Conservation (phyloP, 2,329 filamentous ascomycete genomes). For the Myriosclerotinia duriaeana region DNA sequence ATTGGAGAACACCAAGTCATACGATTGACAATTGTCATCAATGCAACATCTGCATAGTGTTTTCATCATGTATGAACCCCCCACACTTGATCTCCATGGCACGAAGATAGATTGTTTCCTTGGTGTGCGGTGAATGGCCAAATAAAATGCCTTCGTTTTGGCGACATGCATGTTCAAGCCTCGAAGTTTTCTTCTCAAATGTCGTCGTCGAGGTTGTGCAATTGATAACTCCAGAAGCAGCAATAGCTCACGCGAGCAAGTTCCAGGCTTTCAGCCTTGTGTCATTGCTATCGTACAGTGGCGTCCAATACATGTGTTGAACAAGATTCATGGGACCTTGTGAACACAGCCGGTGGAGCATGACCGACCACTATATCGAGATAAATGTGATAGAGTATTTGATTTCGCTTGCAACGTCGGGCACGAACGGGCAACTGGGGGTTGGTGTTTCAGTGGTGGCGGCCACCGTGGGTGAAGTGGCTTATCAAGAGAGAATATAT, state of each 20-base stretch:
- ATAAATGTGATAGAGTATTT: not conserved
- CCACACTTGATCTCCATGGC: not conserved
- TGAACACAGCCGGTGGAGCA: not conserved
- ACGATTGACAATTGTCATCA: not conserved
- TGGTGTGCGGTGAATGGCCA: not conserved
- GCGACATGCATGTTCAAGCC: constrained; percentile 4
- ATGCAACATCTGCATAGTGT: not conserved
- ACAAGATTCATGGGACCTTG: not conserved
- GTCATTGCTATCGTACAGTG: not conserved
- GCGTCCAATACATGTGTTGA: not conserved
- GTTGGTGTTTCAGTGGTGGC: not conserved
- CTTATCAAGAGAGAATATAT: not conserved
- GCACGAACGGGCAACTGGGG: not conserved
- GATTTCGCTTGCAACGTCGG: constrained; percentile 8
- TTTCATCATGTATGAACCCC: not conserved
- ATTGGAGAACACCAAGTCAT: not conserved
- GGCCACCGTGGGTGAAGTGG: not conserved
- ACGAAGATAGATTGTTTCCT: not conserved
- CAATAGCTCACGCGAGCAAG: constrained; percentile 15
- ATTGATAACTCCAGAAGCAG: not conserved
- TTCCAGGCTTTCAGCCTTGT: constrained; percentile 3
- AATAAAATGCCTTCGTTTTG: constrained; percentile 5
- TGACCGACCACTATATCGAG: not conserved
- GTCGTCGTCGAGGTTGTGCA: not conserved
- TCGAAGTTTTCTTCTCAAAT: not conserved